Percentiles rank a stretch among this genome's conserved stretches.
Conservation (phyloP, 1,284 basidiomycete genomes). For the Ceratobasidium sp. region DNA sequence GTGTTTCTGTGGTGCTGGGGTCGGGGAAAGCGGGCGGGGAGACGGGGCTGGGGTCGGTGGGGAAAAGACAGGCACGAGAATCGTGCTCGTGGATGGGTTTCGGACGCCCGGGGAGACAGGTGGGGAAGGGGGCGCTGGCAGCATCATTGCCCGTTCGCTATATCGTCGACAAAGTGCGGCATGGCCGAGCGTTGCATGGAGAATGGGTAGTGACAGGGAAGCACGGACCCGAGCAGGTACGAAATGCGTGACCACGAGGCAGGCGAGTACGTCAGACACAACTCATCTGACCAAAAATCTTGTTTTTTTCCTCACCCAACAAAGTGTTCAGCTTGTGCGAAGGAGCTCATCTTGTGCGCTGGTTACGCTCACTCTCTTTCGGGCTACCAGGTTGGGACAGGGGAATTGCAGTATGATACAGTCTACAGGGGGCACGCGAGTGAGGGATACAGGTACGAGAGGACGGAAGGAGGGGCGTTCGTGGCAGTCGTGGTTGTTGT, state of each 20-base stretch:
- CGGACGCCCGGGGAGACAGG: constrained; percentile 23
- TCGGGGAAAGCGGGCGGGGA: constrained; percentile 53
- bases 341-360: constrained; percentile 18
- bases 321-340: constrained; percentile 29
- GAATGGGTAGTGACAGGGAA: background rate
- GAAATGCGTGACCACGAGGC: constrained; percentile 23
- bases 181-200: too few species aligned
- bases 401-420: too few species aligned
- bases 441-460: background rate
- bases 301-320: constrained; percentile 31
- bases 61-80: constrained; percentile 57
- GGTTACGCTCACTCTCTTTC: background rate
- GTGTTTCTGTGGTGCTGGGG: constrained; percentile 15
- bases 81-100: constrained; percentile 14
- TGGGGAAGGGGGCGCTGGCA: constrained; percentile 22
- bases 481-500: constrained; percentile 13
- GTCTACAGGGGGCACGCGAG: too few species aligned
- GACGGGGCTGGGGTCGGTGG: constrained; percentile 77
- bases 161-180: background rate
- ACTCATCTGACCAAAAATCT: background rate
- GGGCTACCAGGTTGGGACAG: too few species aligned
- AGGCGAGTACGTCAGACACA: background rate
- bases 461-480: background rate
- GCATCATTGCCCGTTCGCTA: constrained; percentile 20
- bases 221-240: background rate